Evolutionary conservation across 2,329 filamentous ascomycete genomes (phyloP).

Genomic region (Aspergillus amoenus): DNA sequence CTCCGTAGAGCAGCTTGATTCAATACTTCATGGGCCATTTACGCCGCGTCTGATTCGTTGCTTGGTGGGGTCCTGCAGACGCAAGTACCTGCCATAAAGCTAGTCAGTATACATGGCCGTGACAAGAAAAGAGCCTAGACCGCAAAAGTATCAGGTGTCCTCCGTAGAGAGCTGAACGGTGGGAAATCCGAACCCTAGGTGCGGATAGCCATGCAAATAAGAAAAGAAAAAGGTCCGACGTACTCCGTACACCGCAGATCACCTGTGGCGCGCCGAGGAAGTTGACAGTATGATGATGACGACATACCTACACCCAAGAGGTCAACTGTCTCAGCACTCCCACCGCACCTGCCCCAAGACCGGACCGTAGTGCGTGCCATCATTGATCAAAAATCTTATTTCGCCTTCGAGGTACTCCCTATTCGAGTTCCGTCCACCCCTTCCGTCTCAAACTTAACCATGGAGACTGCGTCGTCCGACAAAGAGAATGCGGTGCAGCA

Average conservation of each 20-base stretch:
- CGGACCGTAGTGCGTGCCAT: too few relatives aligned
- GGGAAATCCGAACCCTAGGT: too few relatives aligned
- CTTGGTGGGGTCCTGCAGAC: background rate
- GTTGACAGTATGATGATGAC: too few relatives aligned
- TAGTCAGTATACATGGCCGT: background rate
- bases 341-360: background rate
- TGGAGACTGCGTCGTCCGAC: constrained; percentile 3
- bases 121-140: too few relatives aligned
- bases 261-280: too few relatives aligned
- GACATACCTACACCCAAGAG: too few relatives aligned
- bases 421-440: background rate
- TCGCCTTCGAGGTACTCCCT: background rate
- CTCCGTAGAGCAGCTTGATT: background rate
- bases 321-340: background rate
- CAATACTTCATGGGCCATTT: background rate
- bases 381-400: background rate
- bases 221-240: too few relatives aligned
- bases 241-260: too few relatives aligned
- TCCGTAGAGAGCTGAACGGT: too few relatives aligned
- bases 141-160: too few relatives aligned
- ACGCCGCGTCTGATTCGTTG: background rate
- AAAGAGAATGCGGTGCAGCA: constrained; percentile 4
- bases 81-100: background rate
- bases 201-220: too few relatives aligned
- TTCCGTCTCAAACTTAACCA: background rate